phyloP scores from a whole-genome alignment of 2,329 filamentous ascomycete genomes.

The Salinomyces thailandicus region DNA sequence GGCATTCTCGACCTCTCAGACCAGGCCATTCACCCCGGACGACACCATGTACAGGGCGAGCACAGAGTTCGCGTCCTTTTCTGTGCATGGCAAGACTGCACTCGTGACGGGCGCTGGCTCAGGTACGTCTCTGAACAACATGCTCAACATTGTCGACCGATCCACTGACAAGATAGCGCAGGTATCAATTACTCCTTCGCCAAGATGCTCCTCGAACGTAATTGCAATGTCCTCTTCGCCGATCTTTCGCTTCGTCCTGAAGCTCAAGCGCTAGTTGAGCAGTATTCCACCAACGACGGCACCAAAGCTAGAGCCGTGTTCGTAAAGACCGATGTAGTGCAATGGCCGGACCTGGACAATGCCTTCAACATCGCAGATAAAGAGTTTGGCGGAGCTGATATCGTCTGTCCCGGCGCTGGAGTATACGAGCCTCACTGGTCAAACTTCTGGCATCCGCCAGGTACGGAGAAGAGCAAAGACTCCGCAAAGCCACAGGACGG shows the following conservation, averaged over 20 bases:
- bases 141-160: not conserved
- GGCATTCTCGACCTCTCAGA: not conserved
- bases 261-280: slow-evolving; percentile 32
- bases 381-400: slow-evolving; percentile 38
- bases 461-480: slow-evolving; percentile 28
- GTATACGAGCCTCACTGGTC: slow-evolving; percentile 39
- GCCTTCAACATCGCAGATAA: slow-evolving; percentile 41
- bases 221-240: slow-evolving; percentile 40
- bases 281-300: slow-evolving; percentile 19
- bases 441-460: slow-evolving; percentile 42
- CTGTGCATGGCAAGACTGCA: slow-evolving; percentile 36
- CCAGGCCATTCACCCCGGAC: not conserved
- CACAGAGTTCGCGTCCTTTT: slow-evolving; percentile 23
- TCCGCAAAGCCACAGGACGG: slow-evolving; percentile 10
- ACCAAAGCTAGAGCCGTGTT: slow-evolving; percentile 31
- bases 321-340: slow-evolving; percentile 37
- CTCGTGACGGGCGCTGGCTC: slow-evolving; percentile 40
- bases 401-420: slow-evolving; percentile 41
- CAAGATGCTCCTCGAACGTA: slow-evolving; percentile 32
- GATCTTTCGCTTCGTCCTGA: slow-evolving; percentile 39
- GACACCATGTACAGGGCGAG: not conserved
- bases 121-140: slow-evolving; percentile 15
- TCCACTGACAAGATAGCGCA: slow-evolving; percentile 12
- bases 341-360: slow-evolving; percentile 39
- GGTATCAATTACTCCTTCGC: slow-evolving; percentile 41